These are phyloP conservation scores for Pleodorina starrii DNA, from an alignment of 139 green algal genomes.

Conservation along the genomic window DNA sequence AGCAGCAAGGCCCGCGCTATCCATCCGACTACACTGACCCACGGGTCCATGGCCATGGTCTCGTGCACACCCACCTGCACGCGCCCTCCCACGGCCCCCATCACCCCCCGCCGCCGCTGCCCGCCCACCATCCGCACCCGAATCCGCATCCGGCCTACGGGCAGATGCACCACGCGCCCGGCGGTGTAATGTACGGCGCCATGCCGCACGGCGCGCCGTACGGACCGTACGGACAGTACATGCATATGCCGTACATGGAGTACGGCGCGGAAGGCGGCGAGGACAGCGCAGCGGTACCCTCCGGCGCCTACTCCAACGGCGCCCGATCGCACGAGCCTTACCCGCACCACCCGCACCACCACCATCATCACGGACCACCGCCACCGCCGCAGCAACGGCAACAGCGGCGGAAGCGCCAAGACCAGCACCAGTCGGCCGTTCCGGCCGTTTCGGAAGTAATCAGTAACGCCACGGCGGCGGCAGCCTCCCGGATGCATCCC, in stretches of 20 bases:
- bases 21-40: neutral
- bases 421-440: neutral
- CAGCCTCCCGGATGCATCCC: neutral
- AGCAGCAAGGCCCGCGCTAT: neutral
- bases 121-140: neutral
- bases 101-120: too few species aligned
- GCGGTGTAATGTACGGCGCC: neutral
- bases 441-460: conserved; percentile 4
- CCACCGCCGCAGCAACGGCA: neutral
- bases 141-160: neutral
- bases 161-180: neutral
- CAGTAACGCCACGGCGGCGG: conserved; percentile 18
- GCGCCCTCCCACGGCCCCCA: too few species aligned
- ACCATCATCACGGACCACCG: neutral
- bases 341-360: neutral
- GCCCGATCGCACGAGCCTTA: neutral
- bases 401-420: neutral
- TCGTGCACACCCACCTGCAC: too few species aligned
- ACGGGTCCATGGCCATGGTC: neutral
- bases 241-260: conserved; percentile 1
- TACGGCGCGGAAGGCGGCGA: neutral
- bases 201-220: neutral
- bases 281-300: neutral
- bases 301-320: conserved; percentile 7
- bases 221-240: neutral